Evolutionary conservation across 2,329 filamentous ascomycete genomes (phyloP).

Genomic region (Colletotrichum shisoi): DNA sequence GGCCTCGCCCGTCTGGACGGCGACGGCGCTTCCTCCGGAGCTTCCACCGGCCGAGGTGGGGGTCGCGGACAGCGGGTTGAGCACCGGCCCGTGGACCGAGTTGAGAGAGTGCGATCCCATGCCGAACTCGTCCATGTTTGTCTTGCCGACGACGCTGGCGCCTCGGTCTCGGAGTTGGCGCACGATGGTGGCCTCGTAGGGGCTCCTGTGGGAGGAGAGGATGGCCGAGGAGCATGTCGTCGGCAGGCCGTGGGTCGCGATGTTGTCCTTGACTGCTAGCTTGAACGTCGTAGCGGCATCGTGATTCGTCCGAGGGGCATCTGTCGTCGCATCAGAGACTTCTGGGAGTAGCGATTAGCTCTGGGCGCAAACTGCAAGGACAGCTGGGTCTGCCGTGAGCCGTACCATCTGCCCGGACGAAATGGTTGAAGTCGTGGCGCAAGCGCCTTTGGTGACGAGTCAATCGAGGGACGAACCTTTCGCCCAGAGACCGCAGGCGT

Average conservation of each 20-base stretch:
- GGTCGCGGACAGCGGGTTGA: constrained; percentile 54
- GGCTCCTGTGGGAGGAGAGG: constrained; percentile 73
- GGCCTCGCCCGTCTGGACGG: constrained; percentile 70
- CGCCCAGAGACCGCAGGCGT: constrained; percentile 19
- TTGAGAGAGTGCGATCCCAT: constrained; percentile 88
- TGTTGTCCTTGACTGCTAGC: constrained; percentile 80
- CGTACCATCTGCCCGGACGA: constrained; percentile 30
- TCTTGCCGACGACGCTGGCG: constrained; percentile 75
- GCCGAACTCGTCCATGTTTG: constrained; percentile 94
- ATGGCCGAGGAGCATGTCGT: constrained; percentile 87
- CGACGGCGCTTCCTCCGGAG: constrained; percentile 91
- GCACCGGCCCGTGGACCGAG: constrained; percentile 73
- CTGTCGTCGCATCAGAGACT: background rate
- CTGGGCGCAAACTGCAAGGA: background rate
- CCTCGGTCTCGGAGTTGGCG: constrained; percentile 69
- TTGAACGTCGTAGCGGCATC: constrained; percentile 46
- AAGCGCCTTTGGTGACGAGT: background rate
- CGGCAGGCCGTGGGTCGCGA: constrained; percentile 68
- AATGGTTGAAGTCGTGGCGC: constrained; percentile 36
- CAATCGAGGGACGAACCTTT: background rate
- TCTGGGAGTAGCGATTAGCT: constrained; percentile 12
- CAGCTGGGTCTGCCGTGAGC: background rate
- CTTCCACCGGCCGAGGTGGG: constrained; percentile 80
- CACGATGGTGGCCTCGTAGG: constrained; percentile 84
- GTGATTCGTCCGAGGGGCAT: background rate